A percentile compares a stretch with the other conserved stretches of the same genome.
phyloP scores from a whole-genome alignment of 345 rosid species.

The Hypericum perforatum region DNA sequence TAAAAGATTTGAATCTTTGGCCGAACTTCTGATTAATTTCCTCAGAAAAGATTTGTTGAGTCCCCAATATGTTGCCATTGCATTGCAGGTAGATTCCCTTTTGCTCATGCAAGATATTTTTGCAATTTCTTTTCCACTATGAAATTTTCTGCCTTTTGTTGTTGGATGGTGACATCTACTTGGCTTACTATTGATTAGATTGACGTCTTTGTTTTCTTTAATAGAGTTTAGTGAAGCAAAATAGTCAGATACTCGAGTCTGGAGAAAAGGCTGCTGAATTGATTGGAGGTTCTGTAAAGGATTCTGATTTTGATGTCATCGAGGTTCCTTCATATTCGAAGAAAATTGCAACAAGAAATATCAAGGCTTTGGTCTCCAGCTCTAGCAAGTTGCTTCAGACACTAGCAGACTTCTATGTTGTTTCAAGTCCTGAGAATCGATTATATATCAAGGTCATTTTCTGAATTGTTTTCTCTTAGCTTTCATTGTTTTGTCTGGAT shows the following conservation, averaged over 20 bases:
- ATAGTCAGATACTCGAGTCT: constrained; percentile 32
- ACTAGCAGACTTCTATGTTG: constrained; percentile 44
- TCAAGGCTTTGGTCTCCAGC: constrained; percentile 52
- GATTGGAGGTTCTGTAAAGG: constrained; percentile 18
- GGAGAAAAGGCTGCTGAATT: constrained; percentile 20
- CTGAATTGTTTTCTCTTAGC: background rate
- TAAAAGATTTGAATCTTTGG: constrained; percentile 43
- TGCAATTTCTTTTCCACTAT: background rate
- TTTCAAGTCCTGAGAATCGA: constrained; percentile 37
- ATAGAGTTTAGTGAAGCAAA: constrained; percentile 76
- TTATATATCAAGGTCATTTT: constrained; percentile 53
- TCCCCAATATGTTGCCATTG: constrained; percentile 56
- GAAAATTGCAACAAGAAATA: constrained; percentile 60
- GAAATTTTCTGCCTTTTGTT: background rate
- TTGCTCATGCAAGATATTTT: constrained; percentile 1
- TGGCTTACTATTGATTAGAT: background rate
- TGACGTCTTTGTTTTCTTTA: background rate
- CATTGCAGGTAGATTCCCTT: constrained; percentile 49
- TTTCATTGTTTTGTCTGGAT: background rate
- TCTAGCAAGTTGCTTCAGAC: constrained; percentile 62
- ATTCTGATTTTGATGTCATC: constrained; percentile 25
- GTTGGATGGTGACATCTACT: background rate
- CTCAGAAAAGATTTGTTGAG: constrained; percentile 50
- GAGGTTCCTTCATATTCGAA: constrained; percentile 37
- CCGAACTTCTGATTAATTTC: constrained; percentile 44